A percentile compares a stretch with the other conserved stretches of the same genome.
Evolutionary conservation across 805 yeast genomes (phyloP).

Genomic region (Starmerella sp.): DNA sequence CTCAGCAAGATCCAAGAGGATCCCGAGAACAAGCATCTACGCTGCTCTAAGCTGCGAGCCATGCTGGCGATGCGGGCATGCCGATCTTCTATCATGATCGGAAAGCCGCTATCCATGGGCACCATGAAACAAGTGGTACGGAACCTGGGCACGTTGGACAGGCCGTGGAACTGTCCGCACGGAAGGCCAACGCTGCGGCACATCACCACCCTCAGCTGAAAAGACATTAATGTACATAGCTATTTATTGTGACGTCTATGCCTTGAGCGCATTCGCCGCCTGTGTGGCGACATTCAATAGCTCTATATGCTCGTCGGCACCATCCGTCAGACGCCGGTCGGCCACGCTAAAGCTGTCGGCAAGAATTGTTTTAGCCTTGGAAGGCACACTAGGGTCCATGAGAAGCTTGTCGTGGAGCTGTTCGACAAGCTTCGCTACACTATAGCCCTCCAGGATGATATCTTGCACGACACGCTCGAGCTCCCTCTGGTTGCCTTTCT

Average conservation of each 20-base stretch:
- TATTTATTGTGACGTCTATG: neutral
- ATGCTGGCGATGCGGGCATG: slow-evolving; percentile 96
- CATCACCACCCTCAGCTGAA: slow-evolving; percentile 41
- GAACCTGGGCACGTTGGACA: slow-evolving; percentile 59
- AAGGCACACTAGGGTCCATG: slow-evolving; percentile 39
- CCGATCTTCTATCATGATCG: slow-evolving; percentile 87
- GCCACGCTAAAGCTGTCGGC: slow-evolving; percentile 58
- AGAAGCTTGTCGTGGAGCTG: slow-evolving; percentile 63
- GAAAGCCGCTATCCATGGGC: slow-evolving; percentile 46
- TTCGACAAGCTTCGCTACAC: slow-evolving; percentile 57
- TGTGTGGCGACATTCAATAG: slow-evolving; percentile 52
- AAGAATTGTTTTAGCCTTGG: slow-evolving; percentile 51
- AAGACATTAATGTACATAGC: neutral
- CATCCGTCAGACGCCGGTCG: slow-evolving; percentile 65
- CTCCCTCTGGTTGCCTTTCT: slow-evolving; percentile 24
- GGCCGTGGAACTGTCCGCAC: slow-evolving; percentile 94
- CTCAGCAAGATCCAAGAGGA: slow-evolving; percentile 52
- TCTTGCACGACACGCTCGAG: slow-evolving; percentile 36
- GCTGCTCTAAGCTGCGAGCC: slow-evolving; percentile 67
- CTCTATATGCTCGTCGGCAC: slow-evolving; percentile 82
- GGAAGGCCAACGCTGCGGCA: slow-evolving; percentile 97
- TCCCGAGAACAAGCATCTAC: slow-evolving; percentile 35
- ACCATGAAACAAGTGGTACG: slow-evolving; percentile 61
- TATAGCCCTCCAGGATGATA: slow-evolving; percentile 61
- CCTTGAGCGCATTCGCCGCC: slow-evolving; percentile 31